Evolutionary conservation across 805 yeast species (phyloP).

Genomic region (Ogataea methanolica): DNA sequence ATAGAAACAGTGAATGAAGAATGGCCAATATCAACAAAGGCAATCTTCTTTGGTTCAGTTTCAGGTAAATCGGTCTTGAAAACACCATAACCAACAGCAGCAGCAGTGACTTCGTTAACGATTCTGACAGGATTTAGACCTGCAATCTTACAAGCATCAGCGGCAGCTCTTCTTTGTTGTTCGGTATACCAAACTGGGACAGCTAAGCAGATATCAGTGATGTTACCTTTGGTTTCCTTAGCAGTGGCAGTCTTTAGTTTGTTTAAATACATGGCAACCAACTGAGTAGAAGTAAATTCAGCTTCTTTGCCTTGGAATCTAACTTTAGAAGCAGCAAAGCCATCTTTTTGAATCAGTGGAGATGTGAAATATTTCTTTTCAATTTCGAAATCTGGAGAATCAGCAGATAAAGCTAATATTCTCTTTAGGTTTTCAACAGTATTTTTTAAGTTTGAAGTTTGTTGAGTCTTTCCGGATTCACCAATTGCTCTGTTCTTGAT

Average conservation of each 20-base stretch:
- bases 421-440: conserved; percentile 95
- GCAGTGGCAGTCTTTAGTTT: conserved; percentile 78
- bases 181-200: conserved; percentile 98
- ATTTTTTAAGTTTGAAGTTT: conserved; percentile 93
- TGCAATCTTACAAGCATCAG: conserved; percentile 93
- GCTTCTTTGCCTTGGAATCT: conserved; percentile 74
- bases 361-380: conserved; percentile 76
- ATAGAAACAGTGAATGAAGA: conserved; percentile 88
- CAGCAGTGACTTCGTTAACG: conserved; percentile 96
- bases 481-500: conserved; percentile 86
- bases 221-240: conserved; percentile 76
- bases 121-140: conserved; percentile 98
- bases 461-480: conserved; percentile 94
- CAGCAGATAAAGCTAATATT: conserved; percentile 70
- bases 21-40: conserved; percentile 96
- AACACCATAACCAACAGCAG: conserved; percentile 98
- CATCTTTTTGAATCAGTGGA: conserved; percentile 66
- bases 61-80: conserved; percentile 96
- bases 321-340: conserved; percentile 80
- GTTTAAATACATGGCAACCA: conserved; percentile 91
- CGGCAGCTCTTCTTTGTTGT: conserved; percentile 91
- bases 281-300: conserved; percentile 82
- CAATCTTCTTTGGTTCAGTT: conserved; percentile 84
- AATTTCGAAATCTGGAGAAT: conserved; percentile 69
- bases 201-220: conserved; percentile 86